Conservation (phyloP, 331 rosid genomes). For the Malus hybrid region DNA sequence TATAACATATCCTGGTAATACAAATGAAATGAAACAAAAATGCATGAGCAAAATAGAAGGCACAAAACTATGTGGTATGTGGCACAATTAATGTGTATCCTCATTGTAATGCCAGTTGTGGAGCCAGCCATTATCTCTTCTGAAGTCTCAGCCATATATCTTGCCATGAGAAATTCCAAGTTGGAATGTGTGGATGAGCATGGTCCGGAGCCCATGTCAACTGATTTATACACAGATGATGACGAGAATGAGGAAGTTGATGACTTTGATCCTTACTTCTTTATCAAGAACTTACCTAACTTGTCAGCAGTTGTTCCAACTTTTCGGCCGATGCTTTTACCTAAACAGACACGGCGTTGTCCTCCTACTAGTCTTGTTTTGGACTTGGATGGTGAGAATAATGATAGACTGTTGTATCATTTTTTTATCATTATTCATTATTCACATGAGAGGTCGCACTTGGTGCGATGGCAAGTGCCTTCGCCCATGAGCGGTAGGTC, state of each 20-base stretch:
- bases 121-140: constrained; percentile 53
- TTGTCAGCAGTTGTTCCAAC: constrained; percentile 88
- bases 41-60: constrained; percentile 7
- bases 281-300: constrained; percentile 90
- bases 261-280: constrained; percentile 89
- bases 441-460: too few relatives aligned
- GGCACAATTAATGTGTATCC: constrained; percentile 25
- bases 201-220: constrained; percentile 70
- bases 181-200: constrained; percentile 90
- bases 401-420: neutral
- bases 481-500: too few relatives aligned
- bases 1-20: constrained; percentile 21
- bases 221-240: constrained; percentile 65
- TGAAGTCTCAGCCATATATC: constrained; percentile 79
- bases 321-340: constrained; percentile 77
- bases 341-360: constrained; percentile 97
- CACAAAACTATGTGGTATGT: constrained; percentile 10
- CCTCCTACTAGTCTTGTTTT: constrained; percentile 90
- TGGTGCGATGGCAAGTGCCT: too few relatives aligned
- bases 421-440: neutral
- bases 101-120: constrained; percentile 51
- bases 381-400: constrained; percentile 90
- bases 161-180: constrained; percentile 80
- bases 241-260: constrained; percentile 76
- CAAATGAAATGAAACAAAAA: constrained; percentile 34